Conservation (phyloP, 192 early-diverging fungal genomes). For the Irineochytrium annulatum region DNA sequence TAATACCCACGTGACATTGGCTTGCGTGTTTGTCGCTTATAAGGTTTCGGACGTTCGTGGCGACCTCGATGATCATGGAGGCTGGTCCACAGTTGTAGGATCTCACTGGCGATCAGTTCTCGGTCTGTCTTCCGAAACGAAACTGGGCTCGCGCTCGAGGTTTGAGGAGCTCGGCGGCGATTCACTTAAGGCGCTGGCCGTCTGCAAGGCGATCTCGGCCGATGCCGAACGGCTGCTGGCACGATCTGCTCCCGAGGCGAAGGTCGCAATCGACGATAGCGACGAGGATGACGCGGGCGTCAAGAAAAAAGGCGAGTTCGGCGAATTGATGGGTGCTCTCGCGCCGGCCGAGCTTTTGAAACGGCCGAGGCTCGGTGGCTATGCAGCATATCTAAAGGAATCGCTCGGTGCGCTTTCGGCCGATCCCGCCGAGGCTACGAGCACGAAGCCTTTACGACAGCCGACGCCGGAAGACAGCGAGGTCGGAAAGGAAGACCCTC, state of each 20-base stretch:
- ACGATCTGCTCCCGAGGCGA: no score
- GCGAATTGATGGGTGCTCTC: slow-evolving; percentile 31
- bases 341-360: slow-evolving; percentile 32
- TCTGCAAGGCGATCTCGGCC: slow-evolving; percentile 15
- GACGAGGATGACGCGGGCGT: background rate
- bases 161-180: slow-evolving; percentile 36
- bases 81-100: background rate
- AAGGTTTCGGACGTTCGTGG: background rate
- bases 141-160: slow-evolving; percentile 1
- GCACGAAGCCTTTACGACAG: no score
- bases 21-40: no score
- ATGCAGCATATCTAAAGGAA: slow-evolving; percentile 19
- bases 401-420: background rate
- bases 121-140: background rate
- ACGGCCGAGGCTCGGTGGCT: slow-evolving; percentile 24
- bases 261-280: background rate
- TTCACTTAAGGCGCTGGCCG: slow-evolving; percentile 30
- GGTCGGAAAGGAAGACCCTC: background rate
- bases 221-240: no score
- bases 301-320: slow-evolving; percentile 9
- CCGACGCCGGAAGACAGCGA: background rate
- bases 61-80: slow-evolving; percentile 16
- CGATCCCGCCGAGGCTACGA: no score
- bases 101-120: slow-evolving; percentile 16
- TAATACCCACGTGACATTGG: no score